Percentiles rank a stretch among this genome's conserved stretches.
These are phyloP conservation scores for Trichocladium antarcticum DNA, from an alignment of 495 filamentous ascomycete species.

Conservation along the genomic window DNA sequence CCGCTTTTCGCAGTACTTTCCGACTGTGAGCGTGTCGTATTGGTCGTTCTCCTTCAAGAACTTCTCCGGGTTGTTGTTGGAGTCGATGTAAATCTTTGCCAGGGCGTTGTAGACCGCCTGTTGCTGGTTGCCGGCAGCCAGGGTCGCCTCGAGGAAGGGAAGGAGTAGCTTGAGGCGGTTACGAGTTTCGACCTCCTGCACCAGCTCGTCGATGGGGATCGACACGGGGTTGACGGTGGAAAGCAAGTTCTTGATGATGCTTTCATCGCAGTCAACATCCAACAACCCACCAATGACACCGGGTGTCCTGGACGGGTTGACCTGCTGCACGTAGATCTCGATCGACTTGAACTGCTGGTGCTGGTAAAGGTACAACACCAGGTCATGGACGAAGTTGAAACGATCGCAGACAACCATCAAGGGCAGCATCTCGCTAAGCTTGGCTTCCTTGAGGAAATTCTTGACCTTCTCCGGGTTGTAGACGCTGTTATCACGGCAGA, in stretches of 20 bases:
- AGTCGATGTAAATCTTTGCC: conserved; percentile 99
- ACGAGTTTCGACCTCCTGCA: conserved; percentile 84
- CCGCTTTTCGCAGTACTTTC: conserved; percentile 98
- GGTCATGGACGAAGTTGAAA: conserved; percentile 95
- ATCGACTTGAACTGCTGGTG: conserved; percentile 99
- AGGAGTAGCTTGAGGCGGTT: conserved; percentile 93
- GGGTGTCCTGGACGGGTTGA: conserved; percentile 89
- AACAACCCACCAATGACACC: conserved; percentile 91
- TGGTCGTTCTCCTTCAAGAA: conserved; percentile 97
- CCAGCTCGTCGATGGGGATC: conserved; percentile 93
- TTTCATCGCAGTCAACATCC: conserved; percentile 95
- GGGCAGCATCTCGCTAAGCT: conserved; percentile 82
- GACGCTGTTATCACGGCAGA: conserved; percentile 85
- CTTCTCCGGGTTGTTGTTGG: conserved; percentile 96
- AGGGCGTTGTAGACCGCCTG: conserved; percentile 97
- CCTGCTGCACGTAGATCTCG: conserved; percentile 97
- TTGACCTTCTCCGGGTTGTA: conserved; percentile 97
- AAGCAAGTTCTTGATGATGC: conserved; percentile 89
- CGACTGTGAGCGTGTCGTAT: conserved; percentile 85
- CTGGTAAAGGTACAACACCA: conserved; percentile 95
- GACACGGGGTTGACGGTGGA: conserved; percentile 69
- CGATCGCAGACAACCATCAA: conserved; percentile 98
- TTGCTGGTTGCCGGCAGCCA: conserved; percentile 88
- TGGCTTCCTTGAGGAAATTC: conserved; percentile 98
- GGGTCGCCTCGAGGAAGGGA: conserved; percentile 89